Conservation (phyloP, 1,284 basidiomycete genomes). For the Moniliophthora roreri region DNA sequence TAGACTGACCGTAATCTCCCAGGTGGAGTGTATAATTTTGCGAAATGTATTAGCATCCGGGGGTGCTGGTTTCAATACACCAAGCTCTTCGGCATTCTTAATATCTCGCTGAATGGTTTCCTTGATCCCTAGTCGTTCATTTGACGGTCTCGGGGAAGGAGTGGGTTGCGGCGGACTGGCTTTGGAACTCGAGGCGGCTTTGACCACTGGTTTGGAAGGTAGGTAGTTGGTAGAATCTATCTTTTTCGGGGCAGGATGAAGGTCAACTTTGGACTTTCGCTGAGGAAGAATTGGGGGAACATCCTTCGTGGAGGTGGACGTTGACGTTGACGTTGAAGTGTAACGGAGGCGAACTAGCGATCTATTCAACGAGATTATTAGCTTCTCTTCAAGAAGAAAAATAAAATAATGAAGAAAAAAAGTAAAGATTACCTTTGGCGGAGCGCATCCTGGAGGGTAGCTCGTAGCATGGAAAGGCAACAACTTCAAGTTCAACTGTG, state of each 20-base stretch:
- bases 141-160: constrained; percentile 7
- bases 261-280: constrained; percentile 1
- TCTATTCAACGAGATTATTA: not conserved
- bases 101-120: constrained; percentile 63
- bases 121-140: constrained; percentile 27
- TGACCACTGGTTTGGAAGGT: not conserved
- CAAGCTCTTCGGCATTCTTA: constrained; percentile 61
- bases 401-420: not conserved
- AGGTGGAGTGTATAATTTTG: constrained; percentile 61
- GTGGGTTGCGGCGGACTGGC: not conserved
- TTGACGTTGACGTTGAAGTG: not conserved
- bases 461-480: not conserved
- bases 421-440: constrained; percentile 2
- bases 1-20: constrained; percentile 64
- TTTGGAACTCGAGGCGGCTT: not conserved
- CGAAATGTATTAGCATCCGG: constrained; percentile 54
- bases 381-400: not conserved
- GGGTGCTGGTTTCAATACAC: constrained; percentile 66
- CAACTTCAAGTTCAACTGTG: not conserved
- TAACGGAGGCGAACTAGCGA: constrained; percentile 4
- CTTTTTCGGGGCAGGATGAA: constrained; percentile 3
- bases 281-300: constrained; percentile 2
- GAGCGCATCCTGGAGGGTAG: constrained; percentile 1
- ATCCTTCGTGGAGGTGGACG: not conserved
- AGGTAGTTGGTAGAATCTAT: not conserved